Percentiles rank a stretch among this genome's conserved stretches.
Evolutionary conservation across 768 basidiomycete species (phyloP).

Genomic region (Aureoboletus auriporus): DNA sequence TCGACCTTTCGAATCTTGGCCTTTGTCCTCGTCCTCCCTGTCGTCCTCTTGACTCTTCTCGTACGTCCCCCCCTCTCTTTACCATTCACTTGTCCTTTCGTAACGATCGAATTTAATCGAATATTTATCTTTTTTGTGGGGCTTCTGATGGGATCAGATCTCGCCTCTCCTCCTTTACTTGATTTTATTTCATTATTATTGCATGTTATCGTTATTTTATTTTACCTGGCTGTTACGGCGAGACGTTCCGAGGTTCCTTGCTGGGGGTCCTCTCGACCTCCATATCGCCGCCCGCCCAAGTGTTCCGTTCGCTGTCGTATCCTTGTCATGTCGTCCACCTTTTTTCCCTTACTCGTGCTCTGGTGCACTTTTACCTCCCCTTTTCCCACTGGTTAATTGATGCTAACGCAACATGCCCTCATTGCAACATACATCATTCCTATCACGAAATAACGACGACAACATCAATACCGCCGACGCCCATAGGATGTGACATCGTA

Average conservation of each 20-base stretch:
- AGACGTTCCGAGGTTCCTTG: constrained; percentile 9
- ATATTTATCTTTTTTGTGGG: no score
- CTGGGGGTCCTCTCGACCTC: background rate
- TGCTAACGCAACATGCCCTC: no score
- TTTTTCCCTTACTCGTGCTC: no score
- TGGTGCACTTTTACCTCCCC: background rate
- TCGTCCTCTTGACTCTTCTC: constrained; percentile 61
- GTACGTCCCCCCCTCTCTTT: constrained; percentile 38
- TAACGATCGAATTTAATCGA: constrained; percentile 1
- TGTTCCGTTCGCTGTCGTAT: constrained; percentile 4
- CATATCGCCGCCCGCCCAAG: constrained; percentile 12
- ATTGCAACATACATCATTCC: background rate
- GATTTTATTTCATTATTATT: background rate
- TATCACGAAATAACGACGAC: background rate
- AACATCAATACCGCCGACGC: background rate
- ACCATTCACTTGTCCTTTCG: constrained; percentile 7
- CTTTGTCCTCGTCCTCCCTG: constrained; percentile 40
- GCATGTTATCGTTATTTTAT: background rate
- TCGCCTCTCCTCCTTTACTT: background rate
- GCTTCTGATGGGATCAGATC: background rate
- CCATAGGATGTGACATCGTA: constrained; percentile 75
- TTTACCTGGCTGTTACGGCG: constrained; percentile 7
- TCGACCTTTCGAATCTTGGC: constrained; percentile 64
- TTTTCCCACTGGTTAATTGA: background rate
- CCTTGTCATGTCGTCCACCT: background rate